A percentile compares a stretch with the other conserved stretches of the same genome.
Evolutionary conservation across 768 basidiomycete genomes (phyloP).

Genomic region (Mycena alexandri): DNA sequence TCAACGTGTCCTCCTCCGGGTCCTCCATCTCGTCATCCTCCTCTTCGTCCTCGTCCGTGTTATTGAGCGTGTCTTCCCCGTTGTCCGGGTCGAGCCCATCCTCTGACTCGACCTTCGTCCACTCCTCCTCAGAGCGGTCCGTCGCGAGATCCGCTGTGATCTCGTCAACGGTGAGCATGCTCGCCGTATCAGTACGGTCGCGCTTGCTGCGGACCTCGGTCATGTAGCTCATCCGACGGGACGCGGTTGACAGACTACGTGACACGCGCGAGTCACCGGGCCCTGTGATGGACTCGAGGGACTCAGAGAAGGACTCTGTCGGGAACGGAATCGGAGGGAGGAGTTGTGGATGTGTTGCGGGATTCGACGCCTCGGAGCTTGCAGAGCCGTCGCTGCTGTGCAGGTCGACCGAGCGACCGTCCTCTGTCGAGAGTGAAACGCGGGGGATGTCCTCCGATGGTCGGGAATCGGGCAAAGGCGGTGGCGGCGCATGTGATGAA

Average conservation of each 20-base stretch:
- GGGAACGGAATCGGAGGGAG: slow-evolving; percentile 86
- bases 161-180: slow-evolving; percentile 95
- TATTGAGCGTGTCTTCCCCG: slow-evolving; percentile 50
- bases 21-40: slow-evolving; percentile 63
- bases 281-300: slow-evolving; percentile 68
- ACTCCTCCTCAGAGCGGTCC: slow-evolving; percentile 70
- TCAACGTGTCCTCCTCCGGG: slow-evolving; percentile 51
- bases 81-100: slow-evolving; percentile 55
- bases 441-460: slow-evolving; percentile 69
- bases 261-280: slow-evolving; percentile 42
- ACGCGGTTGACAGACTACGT: slow-evolving; percentile 59
- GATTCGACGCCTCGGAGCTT: slow-evolving; percentile 37
- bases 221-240: slow-evolving; percentile 81
- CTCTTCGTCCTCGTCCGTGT: slow-evolving; percentile 51
- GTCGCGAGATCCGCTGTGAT: slow-evolving; percentile 95
- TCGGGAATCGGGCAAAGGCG: slow-evolving; percentile 47
- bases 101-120: slow-evolving; percentile 77
- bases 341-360: slow-evolving; percentile 63
- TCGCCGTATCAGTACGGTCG: slow-evolving; percentile 90
- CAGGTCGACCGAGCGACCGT: slow-evolving; percentile 75
- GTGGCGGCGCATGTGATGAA: slow-evolving; percentile 58
- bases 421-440: slow-evolving; percentile 81
- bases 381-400: slow-evolving; percentile 59
- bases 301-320: slow-evolving; percentile 84
- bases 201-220: slow-evolving; percentile 85